Percentiles rank a stretch among this genome's conserved stretches.
phyloP scores from a whole-genome alignment of 495 filamentous ascomycete species.

The Hypoxylon subgilvum region DNA sequence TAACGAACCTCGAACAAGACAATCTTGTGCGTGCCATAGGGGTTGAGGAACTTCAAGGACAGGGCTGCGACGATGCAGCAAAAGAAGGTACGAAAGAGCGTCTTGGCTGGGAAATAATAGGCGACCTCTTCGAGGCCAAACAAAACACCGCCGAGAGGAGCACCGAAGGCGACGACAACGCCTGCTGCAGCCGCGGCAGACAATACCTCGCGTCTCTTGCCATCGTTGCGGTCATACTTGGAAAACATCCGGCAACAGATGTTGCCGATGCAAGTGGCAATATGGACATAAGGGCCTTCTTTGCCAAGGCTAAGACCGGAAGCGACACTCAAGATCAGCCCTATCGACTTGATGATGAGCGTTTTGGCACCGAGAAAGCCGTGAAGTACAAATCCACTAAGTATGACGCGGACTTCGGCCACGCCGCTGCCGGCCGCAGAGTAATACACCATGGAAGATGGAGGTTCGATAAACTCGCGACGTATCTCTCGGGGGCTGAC shows the following conservation, averaged over 20 bases:
- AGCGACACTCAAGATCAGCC: constrained; percentile 83
- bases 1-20: constrained; percentile 96
- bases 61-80: constrained; percentile 93
- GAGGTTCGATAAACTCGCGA: constrained; percentile 23
- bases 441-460: constrained; percentile 86
- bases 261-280: constrained; percentile 93
- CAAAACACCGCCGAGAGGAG: constrained; percentile 88
- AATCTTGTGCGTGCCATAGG: constrained; percentile 94
- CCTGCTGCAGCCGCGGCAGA: constrained; percentile 91
- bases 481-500: constrained; percentile 45
- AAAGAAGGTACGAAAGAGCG: constrained; percentile 96
- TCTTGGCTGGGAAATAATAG: constrained; percentile 99
- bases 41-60: constrained; percentile 91
- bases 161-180: constrained; percentile 93
- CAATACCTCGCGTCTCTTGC: constrained; percentile 83
- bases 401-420: constrained; percentile 95
- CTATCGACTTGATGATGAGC: constrained; percentile 82
- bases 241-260: constrained; percentile 89
- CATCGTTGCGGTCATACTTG: constrained; percentile 95
- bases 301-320: constrained; percentile 94
- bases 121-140: constrained; percentile 94
- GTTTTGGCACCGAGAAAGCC: constrained; percentile 92
- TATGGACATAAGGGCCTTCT: constrained; percentile 97
- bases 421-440: constrained; percentile 96
- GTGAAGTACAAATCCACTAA: constrained; percentile 96